Base-by-base conservation (phyloP, 2,329 filamentous ascomycete genomes). In the Fusarium guadeloupense region DNA sequence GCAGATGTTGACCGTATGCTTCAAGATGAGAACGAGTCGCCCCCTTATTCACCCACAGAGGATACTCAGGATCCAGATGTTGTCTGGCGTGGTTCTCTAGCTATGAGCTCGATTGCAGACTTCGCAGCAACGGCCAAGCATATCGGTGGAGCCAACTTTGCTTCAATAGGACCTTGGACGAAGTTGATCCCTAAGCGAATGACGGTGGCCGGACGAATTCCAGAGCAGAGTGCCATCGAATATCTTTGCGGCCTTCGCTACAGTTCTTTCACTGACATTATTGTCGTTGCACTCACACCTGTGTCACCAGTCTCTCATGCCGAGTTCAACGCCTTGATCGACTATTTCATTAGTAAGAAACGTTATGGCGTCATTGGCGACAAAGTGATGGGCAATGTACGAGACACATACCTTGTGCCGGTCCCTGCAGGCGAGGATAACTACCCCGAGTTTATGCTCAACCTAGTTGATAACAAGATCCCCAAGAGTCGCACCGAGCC, bases 381-480 rank as follows among this genome's bases (percentile, higher is more conserved):
- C 71, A 90, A 91, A 73, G 84, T 85, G 1, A 78, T 88, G 25
- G 84, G 87, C 17, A 89, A 92, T 57, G 90, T 97, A 42, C 89
- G 93, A 56, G 94, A 98, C 72, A 91, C 93, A 2, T 98, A 98
- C 74, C 84, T 98, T 26, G 89, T 97, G 9, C 94, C 95, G 0
- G 86, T 98, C 5, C 86, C 92, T 26, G 83, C 88, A 6, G 92
- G 91, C 21, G 82, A 85, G 21, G 82, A 80, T 28, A 85, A 84
- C 43, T 85, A 94, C 37, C 94, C 95, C 0, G 91, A 93, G 59
- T 97, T 97, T 69, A 87, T 97, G 74, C 85, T 92, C 58, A 90
- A 96, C 70, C 83, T 98, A n/a, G 89, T 92, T 61, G 90, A 94
- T 67, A 93, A 93, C 73, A 85, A 86, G 25, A 85, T 97, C 26